Evolutionary conservation across 2,329 filamentous ascomycete species (phyloP).

Genomic region (Magnaporthales sp.): DNA sequence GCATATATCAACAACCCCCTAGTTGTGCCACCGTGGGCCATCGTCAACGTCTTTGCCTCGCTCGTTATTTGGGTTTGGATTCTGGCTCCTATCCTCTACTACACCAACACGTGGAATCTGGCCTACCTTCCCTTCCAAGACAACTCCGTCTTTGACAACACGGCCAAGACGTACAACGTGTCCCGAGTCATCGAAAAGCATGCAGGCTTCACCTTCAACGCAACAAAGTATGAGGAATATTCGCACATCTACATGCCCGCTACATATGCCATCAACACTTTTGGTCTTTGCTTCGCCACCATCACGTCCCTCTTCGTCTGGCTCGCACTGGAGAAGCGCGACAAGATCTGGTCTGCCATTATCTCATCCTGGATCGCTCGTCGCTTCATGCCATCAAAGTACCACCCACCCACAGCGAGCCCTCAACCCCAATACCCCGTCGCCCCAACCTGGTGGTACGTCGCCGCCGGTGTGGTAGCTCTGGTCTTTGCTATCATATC

Average conservation of each 20-base stretch:
- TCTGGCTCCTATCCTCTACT: constrained; percentile 34
- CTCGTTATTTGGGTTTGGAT: constrained; percentile 39
- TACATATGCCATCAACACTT: constrained; percentile 35
- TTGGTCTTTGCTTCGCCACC: constrained; percentile 43
- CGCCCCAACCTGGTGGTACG: constrained; percentile 35
- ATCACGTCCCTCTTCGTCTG: constrained; percentile 28
- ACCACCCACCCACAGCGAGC: neutral
- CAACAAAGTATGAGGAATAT: constrained; percentile 39
- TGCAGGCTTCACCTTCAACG: constrained; percentile 30
- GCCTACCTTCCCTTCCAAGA: constrained; percentile 43
- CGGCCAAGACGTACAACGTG: constrained; percentile 37
- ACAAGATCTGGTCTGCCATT: neutral
- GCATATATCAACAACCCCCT: constrained; percentile 39
- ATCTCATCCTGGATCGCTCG: neutral
- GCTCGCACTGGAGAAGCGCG: constrained; percentile 37
- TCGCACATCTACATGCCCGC: constrained; percentile 42
- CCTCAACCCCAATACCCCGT: neutral
- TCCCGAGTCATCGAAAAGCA: constrained; percentile 35
- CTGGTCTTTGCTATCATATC: constrained; percentile 27
- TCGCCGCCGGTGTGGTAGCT: constrained; percentile 20
- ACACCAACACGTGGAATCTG: constrained; percentile 39
- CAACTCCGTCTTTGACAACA: constrained; percentile 45
- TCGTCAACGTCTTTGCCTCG: constrained; percentile 35
- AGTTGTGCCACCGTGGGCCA: constrained; percentile 33
- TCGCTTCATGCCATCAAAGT: neutral